These are phyloP conservation scores for Saksenaea vasiformis DNA, from an alignment of 371 early-diverging fungal species.

Conservation along the genomic window DNA sequence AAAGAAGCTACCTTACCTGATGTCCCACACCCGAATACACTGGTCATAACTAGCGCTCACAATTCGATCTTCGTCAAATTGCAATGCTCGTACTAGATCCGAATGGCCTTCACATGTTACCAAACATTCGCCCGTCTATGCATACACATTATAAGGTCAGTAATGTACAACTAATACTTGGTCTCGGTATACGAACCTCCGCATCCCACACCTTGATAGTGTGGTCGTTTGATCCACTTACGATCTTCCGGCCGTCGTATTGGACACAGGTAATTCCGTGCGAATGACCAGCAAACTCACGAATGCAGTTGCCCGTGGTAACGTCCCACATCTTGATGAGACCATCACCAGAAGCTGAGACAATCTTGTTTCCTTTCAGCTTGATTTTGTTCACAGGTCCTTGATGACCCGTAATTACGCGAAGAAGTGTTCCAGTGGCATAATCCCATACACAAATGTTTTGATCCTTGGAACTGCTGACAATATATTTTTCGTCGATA, in stretches of 20 bases:
- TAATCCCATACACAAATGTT: conserved; percentile 87
- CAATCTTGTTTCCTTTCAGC: conserved; percentile 64
- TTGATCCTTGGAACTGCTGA: conserved; percentile 92
- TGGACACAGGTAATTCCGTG: conserved; percentile 94
- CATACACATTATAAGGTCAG: no score
- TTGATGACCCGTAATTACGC: conserved; percentile 77
- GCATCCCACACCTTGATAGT: conserved; percentile 96
- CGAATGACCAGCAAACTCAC: conserved; percentile 74
- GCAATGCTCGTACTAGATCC: conserved; percentile 90
- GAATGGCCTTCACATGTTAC: conserved; percentile 74
- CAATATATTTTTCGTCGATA: conserved; percentile 73
- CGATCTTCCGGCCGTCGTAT: conserved; percentile 86
- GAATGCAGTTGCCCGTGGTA: conserved; percentile 63
- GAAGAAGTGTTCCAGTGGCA: conserved; percentile 52
- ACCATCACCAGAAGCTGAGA: conserved; percentile 88
- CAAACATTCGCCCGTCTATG: conserved; percentile 73
- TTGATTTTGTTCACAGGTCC: conserved; percentile 91
- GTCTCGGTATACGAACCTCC: conserved; percentile 19
- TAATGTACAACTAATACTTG: neutral
- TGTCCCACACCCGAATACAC: conserved; percentile 94
- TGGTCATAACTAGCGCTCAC: conserved; percentile 83
- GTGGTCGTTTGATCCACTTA: conserved; percentile 93
- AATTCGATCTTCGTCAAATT: conserved; percentile 60
- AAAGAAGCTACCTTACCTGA: conserved; percentile 18
- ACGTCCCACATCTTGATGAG: conserved; percentile 88